phyloP scores from a whole-genome alignment of 768 basidiomycete genomes.

The Pleurotus djamor region DNA sequence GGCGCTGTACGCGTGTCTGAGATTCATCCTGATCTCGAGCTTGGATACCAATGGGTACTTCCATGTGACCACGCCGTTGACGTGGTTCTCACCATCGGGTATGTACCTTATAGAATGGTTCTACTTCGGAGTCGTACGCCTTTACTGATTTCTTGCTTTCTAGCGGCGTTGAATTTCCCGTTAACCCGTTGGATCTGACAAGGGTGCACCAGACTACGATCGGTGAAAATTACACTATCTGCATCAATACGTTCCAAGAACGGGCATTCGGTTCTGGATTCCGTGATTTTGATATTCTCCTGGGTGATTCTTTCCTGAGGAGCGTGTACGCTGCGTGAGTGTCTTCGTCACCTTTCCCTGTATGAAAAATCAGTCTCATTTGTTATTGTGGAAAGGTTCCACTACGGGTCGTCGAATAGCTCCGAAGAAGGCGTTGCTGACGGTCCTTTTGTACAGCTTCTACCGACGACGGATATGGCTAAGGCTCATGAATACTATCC shows the following conservation, averaged over 20 bases:
- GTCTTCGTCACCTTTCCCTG: not conserved
- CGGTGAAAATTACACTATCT: not conserved
- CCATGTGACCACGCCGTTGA: not conserved
- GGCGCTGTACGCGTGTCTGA: not conserved
- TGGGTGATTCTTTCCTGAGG: not conserved
- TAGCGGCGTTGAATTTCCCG: not conserved
- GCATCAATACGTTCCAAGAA: not conserved
- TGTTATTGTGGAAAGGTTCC: no score
- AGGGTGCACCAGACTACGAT: not conserved
- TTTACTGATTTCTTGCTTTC: not conserved
- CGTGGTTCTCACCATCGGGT: not conserved
- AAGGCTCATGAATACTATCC: no score
- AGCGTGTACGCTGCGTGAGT: not conserved
- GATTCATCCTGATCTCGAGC: not conserved
- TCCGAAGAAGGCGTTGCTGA: no score
- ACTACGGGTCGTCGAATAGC: no score
- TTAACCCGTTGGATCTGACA: not conserved
- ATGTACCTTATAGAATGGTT: not conserved
- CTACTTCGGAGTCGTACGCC: not conserved
- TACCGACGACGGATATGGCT: no score
- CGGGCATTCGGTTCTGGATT: not conserved
- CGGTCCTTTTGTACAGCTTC: no score
- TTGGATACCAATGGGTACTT: not conserved
- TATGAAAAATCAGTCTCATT: no score
- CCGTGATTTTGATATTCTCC: not conserved